Percentiles rank a stretch among this genome's conserved stretches.
Conservation (phyloP, 176 grass and related monocot species). For the Olyra latifolia region DNA sequence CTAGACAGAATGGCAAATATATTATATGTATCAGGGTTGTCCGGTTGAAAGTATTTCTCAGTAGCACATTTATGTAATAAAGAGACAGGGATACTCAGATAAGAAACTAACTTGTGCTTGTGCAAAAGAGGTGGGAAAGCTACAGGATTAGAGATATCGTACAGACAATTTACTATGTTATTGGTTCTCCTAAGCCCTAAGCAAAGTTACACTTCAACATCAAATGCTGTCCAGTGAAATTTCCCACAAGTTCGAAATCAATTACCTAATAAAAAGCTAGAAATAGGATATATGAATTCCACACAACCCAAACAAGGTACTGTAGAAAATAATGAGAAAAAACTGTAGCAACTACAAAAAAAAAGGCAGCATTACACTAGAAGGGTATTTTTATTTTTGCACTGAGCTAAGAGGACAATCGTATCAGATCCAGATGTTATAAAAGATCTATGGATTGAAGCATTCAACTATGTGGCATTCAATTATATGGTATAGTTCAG, state of each 20-base stretch:
- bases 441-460: neutral
- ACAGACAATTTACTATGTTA: neutral
- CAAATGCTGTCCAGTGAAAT: neutral
- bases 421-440: slow-evolving; percentile 6
- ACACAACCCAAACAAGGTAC: too few species aligned
- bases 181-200: neutral
- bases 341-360: neutral
- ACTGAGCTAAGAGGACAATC: neutral
- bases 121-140: neutral
- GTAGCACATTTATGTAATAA: neutral
- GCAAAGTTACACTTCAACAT: neutral
- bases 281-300: neutral
- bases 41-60: neutral
- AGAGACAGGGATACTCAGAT: neutral
- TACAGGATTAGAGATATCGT: neutral
- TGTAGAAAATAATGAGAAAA: neutral
- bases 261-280: slow-evolving; percentile 4
- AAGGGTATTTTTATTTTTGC: neutral
- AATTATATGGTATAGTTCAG: neutral
- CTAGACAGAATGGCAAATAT: neutral
- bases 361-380: neutral
- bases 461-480: neutral
- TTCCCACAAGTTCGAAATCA: neutral
- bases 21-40: neutral
- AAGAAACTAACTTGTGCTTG: slow-evolving; percentile 7